These are phyloP conservation scores for Colletotrichum graminicola DNA, from an alignment of 2,329 filamentous ascomycete species.

Conservation along the genomic window DNA sequence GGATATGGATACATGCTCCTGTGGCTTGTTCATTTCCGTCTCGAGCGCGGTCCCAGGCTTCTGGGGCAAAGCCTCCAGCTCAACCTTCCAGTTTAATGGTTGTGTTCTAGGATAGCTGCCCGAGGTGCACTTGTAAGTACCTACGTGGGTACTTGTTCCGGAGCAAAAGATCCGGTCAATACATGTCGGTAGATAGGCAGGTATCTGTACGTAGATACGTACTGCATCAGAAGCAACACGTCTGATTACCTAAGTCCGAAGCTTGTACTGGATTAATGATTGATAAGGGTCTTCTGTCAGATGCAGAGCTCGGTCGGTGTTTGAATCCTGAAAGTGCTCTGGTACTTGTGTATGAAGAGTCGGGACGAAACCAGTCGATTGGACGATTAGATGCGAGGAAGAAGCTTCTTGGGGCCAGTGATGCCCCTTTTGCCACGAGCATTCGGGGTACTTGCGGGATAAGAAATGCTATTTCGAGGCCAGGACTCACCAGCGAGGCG, in stretches of 20 bases:
- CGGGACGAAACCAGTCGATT: background rate
- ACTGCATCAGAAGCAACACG: background rate
- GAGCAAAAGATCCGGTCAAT: constrained; percentile 31
- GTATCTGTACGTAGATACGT: background rate
- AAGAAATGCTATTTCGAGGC: background rate
- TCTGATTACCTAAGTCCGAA: constrained; percentile 8
- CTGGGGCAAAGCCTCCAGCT: background rate
- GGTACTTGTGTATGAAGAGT: background rate
- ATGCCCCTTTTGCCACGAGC: constrained; percentile 8
- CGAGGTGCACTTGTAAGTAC: background rate
- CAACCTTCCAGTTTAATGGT: constrained; percentile 1
- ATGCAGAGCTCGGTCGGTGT: constrained; percentile 16
- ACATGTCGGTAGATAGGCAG: background rate
- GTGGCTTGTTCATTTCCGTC: constrained; percentile 6
- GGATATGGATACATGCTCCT: background rate
- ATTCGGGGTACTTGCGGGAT: background rate
- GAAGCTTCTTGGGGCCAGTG: constrained; percentile 1
- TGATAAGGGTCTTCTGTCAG: constrained; percentile 18
- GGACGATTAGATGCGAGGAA: constrained; percentile 1
- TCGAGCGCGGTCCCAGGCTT: background rate
- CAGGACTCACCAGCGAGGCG: background rate
- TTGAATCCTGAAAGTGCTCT: background rate
- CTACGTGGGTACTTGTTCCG: constrained; percentile 1
- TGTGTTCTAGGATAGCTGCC: background rate
- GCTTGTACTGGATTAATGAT: background rate